Percentiles rank a stretch among this genome's conserved stretches.
Conservation (phyloP, 148 eudicot species). For the Bassia scoparia region DNA sequence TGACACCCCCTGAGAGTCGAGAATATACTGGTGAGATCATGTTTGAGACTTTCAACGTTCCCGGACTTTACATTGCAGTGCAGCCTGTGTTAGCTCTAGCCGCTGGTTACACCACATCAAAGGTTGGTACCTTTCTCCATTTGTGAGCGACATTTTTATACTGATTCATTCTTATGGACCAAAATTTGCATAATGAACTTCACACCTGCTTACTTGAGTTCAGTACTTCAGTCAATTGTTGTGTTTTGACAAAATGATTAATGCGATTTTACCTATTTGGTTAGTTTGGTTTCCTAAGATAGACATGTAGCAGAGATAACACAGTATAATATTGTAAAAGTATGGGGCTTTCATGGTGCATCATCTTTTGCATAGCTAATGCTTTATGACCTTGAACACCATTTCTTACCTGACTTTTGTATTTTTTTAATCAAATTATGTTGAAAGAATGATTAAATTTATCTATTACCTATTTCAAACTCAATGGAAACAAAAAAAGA, state of each 20-base stretch:
- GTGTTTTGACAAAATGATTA: not conserved
- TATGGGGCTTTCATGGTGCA: not conserved
- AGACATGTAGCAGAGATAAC: not conserved
- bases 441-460: too few species aligned
- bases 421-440: too few species aligned
- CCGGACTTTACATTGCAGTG: constrained; percentile 94
- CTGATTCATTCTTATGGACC: not conserved
- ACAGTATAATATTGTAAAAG: not conserved
- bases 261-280: not conserved
- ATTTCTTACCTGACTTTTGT: not conserved
- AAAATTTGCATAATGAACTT: not conserved
- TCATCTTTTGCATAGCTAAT: not conserved
- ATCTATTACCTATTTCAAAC: too few species aligned
- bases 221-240: not conserved
- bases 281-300: not conserved
- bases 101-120: constrained; percentile 90
- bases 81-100: constrained; percentile 98
- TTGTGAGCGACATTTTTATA: not conserved
- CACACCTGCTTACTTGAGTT: not conserved
- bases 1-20: constrained; percentile 92
- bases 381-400: not conserved
- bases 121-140: constrained; percentile 48
- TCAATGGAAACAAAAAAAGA: too few species aligned
- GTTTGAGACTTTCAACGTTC: constrained; percentile 98
- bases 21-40: constrained; percentile 97